phyloP scores from a whole-genome alignment of 352 stramenopile genomes.

The Globisporangium cystogenes region DNA sequence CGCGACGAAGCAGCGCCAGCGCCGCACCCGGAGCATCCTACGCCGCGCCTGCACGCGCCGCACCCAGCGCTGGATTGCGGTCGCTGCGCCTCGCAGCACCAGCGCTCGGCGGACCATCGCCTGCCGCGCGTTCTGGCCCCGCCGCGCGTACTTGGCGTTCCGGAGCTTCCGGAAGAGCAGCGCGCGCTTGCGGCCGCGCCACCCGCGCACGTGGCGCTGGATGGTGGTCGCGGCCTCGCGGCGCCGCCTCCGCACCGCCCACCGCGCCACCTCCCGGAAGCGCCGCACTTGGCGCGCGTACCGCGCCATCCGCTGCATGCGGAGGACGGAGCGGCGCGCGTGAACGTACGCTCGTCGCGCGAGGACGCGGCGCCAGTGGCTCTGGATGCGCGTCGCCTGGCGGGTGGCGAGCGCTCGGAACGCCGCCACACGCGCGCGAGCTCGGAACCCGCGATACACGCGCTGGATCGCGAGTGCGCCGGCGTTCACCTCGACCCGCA shows the following conservation, averaged over 20 bases:
- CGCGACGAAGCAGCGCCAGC: conserved; percentile 37
- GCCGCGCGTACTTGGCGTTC: conserved; percentile 34
- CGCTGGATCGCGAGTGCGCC: conserved; percentile 33
- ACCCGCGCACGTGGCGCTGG: conserved; percentile 43
- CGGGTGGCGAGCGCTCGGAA: conserved; percentile 23
- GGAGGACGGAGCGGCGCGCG: conserved; percentile 25
- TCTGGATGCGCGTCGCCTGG: conserved; percentile 29
- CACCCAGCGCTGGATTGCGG: conserved; percentile 49
- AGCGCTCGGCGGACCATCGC: conserved; percentile 43
- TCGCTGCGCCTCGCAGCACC: conserved; percentile 30
- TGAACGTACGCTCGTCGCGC: conserved; percentile 18
- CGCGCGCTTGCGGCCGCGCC: conserved; percentile 41
- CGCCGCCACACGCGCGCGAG: conserved; percentile 18
- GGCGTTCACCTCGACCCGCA: conserved; percentile 24
- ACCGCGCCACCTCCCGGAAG: conserved; percentile 19
- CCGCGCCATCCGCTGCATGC: conserved; percentile 30
- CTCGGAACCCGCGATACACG: conserved; percentile 30
- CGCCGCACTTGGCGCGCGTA: conserved; percentile 26
- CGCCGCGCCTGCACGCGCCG: conserved; percentile 30
- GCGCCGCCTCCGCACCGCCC: conserved; percentile 21
- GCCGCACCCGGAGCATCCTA: conserved; percentile 33
- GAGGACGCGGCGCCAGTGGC: conserved; percentile 28
- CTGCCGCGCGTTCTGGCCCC: conserved; percentile 49
- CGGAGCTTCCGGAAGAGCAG: conserved; percentile 63
- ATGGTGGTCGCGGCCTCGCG: conserved; percentile 26